A percentile compares a stretch with the other conserved stretches of the same genome.
Evolutionary conservation across 495 filamentous ascomycete species (phyloP).

Genomic region (Annulohypoxylon stygium): DNA sequence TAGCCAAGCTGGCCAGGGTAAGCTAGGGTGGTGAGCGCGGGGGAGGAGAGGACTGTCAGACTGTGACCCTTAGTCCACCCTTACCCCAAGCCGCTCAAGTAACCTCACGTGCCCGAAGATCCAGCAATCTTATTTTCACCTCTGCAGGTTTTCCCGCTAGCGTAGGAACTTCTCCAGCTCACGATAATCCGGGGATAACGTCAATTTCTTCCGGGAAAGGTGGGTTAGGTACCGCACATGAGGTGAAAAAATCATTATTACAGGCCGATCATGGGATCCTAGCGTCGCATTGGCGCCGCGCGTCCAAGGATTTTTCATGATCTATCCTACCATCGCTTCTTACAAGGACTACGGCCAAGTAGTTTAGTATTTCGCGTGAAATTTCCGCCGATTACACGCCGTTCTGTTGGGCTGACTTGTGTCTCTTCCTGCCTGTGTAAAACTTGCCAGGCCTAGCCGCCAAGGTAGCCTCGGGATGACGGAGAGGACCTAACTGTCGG

Average conservation of each 20-base stretch:
- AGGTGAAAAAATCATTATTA: conserved; percentile 30
- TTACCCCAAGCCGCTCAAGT: not conserved
- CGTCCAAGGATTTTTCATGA: conserved; percentile 23
- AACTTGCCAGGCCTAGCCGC: conserved; percentile 21
- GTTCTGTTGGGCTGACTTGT: conserved; percentile 22
- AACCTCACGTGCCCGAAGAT: conserved; percentile 33
- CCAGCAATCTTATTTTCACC: conserved; percentile 39
- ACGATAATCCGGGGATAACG: conserved; percentile 43
- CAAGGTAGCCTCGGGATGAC: conserved; percentile 41
- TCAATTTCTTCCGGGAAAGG: conserved; percentile 38
- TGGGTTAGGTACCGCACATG: conserved; percentile 37
- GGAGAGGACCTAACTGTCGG: conserved; percentile 42
- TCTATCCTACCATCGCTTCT: conserved; percentile 27
- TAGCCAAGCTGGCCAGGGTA: not conserved
- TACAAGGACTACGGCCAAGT: conserved; percentile 3
- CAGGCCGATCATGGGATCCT: conserved; percentile 43
- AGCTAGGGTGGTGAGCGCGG: conserved; percentile 19
- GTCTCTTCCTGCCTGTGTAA: conserved; percentile 7
- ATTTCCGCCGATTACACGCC: conserved; percentile 42
- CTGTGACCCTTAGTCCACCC: conserved; percentile 17
- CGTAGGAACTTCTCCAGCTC: conserved; percentile 22
- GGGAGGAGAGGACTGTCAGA: conserved; percentile 14
- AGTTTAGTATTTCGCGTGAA: conserved; percentile 31
- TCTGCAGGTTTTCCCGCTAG: conserved; percentile 29
- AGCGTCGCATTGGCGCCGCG: conserved; percentile 39